Base-by-base conservation (phyloP, 352 stramenopile genomes). In the Albugo laibachii region DNA sequence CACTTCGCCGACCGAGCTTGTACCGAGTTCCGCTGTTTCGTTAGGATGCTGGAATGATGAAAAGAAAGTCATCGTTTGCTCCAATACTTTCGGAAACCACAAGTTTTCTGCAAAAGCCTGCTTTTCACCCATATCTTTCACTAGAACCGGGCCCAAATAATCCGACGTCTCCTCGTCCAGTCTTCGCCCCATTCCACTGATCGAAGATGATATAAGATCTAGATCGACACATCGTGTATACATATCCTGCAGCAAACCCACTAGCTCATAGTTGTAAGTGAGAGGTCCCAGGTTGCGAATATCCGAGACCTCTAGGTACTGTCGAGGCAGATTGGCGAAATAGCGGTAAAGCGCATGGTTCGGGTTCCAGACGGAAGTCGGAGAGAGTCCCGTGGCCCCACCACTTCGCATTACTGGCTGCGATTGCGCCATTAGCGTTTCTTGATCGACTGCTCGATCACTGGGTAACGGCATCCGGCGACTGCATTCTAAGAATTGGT, bases 201-300 rank as follows among this genome's bases (percentile, higher is more conserved):
- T 42, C 16, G 16, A 66, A 36, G 11, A 58, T 51, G 8, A 51
- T 55, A 13, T 69, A 49, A 31, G 24, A 43, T 24, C 38, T 8
- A 43, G 38, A 44, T 76, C 68, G 20, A 66, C 66, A 20, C 78
- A 91, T 4, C 66, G 77, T 49, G 66, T 80, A 52, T 67, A 87
- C 71, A 91, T 78, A 46, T 70, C 58, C 5, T 57, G 71, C 21
- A 91, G 51, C 49, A 82, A 43, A 0, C 78, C 78, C 14, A 61
- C 70, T 58, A 87, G 75, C 53, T 85, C 61, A 52, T 91, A 91
- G 58, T 85, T 87, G 66, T 87, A 92, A 63, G 73, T 87, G 56
- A 74, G 80, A 0, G 51, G 53, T 13, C 74, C 74, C 37, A 92
- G 58, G 42, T 87, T 63, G 16, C 69, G 74, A 47, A 82, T 66